Evolutionary conservation across 208 protist genomes (phyloP).

Genomic region (Phytomonas francai): DNA sequence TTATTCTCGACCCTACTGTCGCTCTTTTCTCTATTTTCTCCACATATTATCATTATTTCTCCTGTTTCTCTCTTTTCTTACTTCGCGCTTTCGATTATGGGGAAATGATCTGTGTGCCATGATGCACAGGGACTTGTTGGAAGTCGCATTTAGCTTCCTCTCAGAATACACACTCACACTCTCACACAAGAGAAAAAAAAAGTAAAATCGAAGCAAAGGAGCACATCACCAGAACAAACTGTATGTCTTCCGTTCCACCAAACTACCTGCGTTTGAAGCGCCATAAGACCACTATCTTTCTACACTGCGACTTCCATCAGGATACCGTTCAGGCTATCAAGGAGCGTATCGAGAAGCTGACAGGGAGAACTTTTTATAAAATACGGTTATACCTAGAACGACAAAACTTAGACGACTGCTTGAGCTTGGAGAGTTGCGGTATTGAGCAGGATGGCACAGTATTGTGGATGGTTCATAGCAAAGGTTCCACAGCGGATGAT

Average conservation of each 20-base stretch:
- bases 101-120: neutral
- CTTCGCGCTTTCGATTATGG: neutral
- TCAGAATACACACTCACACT: too few relatives aligned
- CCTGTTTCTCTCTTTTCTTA: neutral
- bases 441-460: slow-evolving; percentile 75
- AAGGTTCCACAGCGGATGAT: slow-evolving; percentile 45
- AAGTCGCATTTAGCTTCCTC: neutral
- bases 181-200: neutral
- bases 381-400: slow-evolving; percentile 67
- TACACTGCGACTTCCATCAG: slow-evolving; percentile 86
- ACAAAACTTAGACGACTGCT: slow-evolving; percentile 68
- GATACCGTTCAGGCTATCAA: slow-evolving; percentile 89
- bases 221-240: neutral
- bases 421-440: slow-evolving; percentile 74
- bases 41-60: slow-evolving; percentile 13
- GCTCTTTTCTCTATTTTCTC: neutral
- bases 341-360: slow-evolving; percentile 83
- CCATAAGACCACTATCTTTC: slow-evolving; percentile 75
- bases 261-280: slow-evolving; percentile 79
- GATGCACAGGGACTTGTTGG: neutral
- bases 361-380: slow-evolving; percentile 66
- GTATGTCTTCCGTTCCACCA: slow-evolving; percentile 21
- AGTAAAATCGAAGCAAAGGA: neutral
- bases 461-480: slow-evolving; percentile 69
- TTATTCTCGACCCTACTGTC: slow-evolving; percentile 10